Evolutionary conservation across 495 filamentous ascomycete genomes (phyloP).

Genomic region (Glonium stellatum): DNA sequence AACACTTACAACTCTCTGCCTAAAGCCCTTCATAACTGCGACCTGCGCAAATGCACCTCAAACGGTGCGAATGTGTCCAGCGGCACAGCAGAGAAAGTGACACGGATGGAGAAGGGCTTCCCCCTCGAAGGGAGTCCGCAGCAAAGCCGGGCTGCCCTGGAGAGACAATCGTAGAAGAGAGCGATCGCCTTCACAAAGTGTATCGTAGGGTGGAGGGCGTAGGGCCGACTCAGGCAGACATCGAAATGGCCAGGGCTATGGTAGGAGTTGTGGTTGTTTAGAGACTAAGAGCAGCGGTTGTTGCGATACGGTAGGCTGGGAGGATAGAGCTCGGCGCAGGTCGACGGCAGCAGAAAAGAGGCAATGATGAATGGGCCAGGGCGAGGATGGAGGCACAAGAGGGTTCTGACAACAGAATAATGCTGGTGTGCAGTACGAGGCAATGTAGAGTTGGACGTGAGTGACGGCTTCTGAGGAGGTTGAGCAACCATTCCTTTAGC

Average conservation of each 20-base stretch:
- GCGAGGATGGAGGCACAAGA: not conserved
- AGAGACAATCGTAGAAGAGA: constrained; percentile 3
- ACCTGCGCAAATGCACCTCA: constrained; percentile 17
- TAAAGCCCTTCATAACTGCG: constrained; percentile 81
- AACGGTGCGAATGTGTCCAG: constrained; percentile 11
- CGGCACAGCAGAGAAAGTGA: constrained; percentile 8
- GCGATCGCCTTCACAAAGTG: constrained; percentile 1
- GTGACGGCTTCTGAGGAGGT: constrained; percentile 1
- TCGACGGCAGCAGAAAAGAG: not conserved
- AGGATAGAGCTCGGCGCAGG: not conserved
- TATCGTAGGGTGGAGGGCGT: constrained; percentile 1
- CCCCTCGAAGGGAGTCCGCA: constrained; percentile 6
- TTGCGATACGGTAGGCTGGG: not conserved
- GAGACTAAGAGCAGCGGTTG: constrained; percentile 4
- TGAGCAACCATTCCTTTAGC: not conserved
- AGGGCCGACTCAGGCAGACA: constrained; percentile 17
- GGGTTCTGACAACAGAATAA: not conserved
- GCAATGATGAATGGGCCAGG: not conserved
- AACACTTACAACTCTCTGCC: constrained; percentile 88
- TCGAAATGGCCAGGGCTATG: constrained; percentile 9
- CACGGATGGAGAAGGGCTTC: constrained; percentile 7
- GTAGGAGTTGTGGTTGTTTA: constrained; percentile 1
- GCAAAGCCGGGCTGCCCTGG: not conserved
- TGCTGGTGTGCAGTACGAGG: constrained; percentile 1
- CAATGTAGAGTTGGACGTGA: not conserved